These are phyloP conservation scores for Antitrichia curtipendula DNA, from an alignment of 225 moss, liverwort and hornwort species.

Conservation along the genomic window DNA sequence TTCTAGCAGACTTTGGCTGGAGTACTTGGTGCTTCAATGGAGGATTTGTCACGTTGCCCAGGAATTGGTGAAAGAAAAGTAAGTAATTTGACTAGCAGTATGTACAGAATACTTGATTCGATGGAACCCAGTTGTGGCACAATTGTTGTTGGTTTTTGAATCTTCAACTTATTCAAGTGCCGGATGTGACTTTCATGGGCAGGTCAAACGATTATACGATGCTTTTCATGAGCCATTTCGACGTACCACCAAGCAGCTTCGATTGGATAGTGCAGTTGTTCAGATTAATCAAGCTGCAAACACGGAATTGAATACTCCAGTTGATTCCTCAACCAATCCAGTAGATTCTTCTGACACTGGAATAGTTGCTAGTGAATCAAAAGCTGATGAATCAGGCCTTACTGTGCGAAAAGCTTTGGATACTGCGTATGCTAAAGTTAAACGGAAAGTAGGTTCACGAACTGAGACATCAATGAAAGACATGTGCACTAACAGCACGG, in stretches of 20 bases:
- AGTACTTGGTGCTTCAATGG: slow-evolving; percentile 80
- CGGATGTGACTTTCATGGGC: neutral
- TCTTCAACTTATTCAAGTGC: neutral
- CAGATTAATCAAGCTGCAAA: neutral
- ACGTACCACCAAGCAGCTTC: slow-evolving; percentile 59
- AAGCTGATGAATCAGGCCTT: slow-evolving; percentile 13
- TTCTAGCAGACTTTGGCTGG: slow-evolving; percentile 64
- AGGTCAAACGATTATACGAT: slow-evolving; percentile 93
- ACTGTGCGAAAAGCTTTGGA: slow-evolving; percentile 73
- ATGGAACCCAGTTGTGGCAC: neutral
- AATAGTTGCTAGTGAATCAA: neutral
- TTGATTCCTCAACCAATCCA: neutral
- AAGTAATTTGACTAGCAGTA: neutral
- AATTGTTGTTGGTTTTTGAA: neutral
- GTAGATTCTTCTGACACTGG: neutral
- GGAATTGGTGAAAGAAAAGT: slow-evolving; percentile 98
- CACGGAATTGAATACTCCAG: neutral
- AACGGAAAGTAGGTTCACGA: slow-evolving; percentile 9
- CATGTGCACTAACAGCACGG: neutral
- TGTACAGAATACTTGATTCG: neutral
- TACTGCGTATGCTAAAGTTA: slow-evolving; percentile 28
- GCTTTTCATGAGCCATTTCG: slow-evolving; percentile 96
- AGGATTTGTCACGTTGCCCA: slow-evolving; percentile 83
- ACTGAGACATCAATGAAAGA: slow-evolving; percentile 19
- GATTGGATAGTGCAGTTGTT: slow-evolving; percentile 20